Conservation (phyloP, 2,329 filamentous ascomycete genomes). For the Alternaria postmessia region DNA sequence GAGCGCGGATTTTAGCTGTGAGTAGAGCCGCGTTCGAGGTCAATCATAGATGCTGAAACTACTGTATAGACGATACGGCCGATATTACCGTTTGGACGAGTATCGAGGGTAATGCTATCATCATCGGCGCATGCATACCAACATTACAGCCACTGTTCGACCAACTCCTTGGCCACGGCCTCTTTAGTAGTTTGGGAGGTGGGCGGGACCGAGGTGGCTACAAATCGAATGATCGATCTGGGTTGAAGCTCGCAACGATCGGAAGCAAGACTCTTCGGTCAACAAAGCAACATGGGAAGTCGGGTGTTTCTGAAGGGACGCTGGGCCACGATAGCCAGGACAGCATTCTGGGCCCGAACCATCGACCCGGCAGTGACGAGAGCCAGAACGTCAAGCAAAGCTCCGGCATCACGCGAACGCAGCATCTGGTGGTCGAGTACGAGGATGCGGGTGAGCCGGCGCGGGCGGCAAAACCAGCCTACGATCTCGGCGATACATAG, state of each 20-base stretch:
- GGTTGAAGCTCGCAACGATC: background rate
- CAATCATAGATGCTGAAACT: background rate
- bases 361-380: background rate
- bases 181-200: background rate
- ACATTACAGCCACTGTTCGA: slow-evolving; percentile 2
- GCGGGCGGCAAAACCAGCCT: background rate
- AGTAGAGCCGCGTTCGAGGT: background rate
- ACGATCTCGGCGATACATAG: background rate
- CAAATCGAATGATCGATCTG: background rate
- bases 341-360: background rate
- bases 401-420: background rate
- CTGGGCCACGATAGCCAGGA: background rate
- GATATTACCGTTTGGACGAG: slow-evolving; percentile 10
- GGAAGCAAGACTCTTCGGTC: background rate
- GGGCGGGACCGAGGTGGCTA: background rate
- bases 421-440: background rate
- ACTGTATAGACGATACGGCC: background rate
- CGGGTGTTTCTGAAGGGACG: background rate
- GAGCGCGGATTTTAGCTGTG: slow-evolving; percentile 2
- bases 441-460: background rate
- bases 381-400: background rate
- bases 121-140: slow-evolving; percentile 9
- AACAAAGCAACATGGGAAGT: background rate
- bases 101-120: slow-evolving; percentile 5
- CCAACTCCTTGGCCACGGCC: background rate